Evolutionary conservation across 768 basidiomycete species (phyloP).

Genomic region (Suillus americanus): DNA sequence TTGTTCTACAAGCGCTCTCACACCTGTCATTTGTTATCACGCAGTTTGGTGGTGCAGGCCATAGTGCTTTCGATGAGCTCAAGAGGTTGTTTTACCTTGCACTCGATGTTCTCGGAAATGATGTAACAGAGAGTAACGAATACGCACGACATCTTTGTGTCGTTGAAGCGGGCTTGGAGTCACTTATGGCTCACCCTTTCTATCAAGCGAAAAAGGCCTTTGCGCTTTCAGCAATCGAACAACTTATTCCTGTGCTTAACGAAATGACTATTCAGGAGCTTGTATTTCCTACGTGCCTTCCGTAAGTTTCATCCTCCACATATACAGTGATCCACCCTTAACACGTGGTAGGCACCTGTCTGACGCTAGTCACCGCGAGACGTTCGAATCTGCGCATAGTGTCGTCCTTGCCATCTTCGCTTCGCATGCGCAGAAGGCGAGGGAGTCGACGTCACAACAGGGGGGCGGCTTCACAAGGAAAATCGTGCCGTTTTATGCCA

Average conservation of each 20-base stretch:
- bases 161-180: constrained; percentile 25
- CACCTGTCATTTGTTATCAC: constrained; percentile 76
- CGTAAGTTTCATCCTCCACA: constrained; percentile 45
- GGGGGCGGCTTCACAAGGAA: constrained; percentile 46
- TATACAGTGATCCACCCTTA: background rate
- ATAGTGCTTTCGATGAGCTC: constrained; percentile 65
- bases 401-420: constrained; percentile 76
- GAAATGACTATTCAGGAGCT: constrained; percentile 50
- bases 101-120: constrained; percentile 64
- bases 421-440: constrained; percentile 46
- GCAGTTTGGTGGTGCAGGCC: constrained; percentile 67
- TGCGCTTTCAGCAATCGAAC: constrained; percentile 73
- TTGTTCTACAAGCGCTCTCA: constrained; percentile 56
- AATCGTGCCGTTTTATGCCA: constrained; percentile 73
- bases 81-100: constrained; percentile 76
- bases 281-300: constrained; percentile 62
- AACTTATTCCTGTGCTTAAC: constrained; percentile 64
- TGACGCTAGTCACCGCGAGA: constrained; percentile 60
- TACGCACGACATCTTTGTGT: constrained; percentile 39
- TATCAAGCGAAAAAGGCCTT: constrained; percentile 52
- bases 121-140: constrained; percentile 35
- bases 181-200: constrained; percentile 22
- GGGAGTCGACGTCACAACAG: constrained; percentile 9
- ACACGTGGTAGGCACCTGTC: constrained; percentile 52
- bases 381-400: constrained; percentile 87